These are phyloP conservation scores for Microsporum ferrugineum DNA, from an alignment of 2,329 filamentous ascomycete species.

Conservation along the genomic window DNA sequence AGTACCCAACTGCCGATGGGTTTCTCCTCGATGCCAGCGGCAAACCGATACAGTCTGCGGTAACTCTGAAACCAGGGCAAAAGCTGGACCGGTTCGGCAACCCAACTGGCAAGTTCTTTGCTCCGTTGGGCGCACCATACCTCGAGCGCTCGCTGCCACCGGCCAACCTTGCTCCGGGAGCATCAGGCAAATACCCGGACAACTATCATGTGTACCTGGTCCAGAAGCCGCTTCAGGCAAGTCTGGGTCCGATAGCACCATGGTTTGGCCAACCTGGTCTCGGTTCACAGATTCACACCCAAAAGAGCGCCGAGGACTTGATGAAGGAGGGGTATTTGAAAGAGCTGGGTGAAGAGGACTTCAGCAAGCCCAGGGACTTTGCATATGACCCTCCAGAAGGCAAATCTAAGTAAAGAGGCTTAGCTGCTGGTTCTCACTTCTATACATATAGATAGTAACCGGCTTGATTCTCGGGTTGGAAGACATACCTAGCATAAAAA, in stretches of 20 bases:
- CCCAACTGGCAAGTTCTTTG: background rate
- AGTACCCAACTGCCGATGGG: background rate
- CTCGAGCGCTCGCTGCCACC: constrained; percentile 1
- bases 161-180: background rate
- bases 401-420: background rate
- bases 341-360: background rate
- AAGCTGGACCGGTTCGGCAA: constrained; percentile 3
- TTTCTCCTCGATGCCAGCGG: background rate
- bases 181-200: constrained; percentile 1
- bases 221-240: background rate
- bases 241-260: background rate
- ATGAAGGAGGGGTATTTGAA: background rate
- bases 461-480: too few relatives aligned
- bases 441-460: background rate
- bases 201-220: constrained; percentile 5
- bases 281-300: background rate
- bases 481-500: too few relatives aligned
- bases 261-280: constrained; percentile 4
- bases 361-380: background rate
- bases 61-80: background rate
- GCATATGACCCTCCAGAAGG: background rate
- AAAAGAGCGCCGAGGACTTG: background rate
- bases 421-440: background rate
- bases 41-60: background rate
- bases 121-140: background rate